These are phyloP conservation scores for Chrysanthemum makinoi DNA, from an alignment of 129 eudicot species.

Conservation along the genomic window DNA sequence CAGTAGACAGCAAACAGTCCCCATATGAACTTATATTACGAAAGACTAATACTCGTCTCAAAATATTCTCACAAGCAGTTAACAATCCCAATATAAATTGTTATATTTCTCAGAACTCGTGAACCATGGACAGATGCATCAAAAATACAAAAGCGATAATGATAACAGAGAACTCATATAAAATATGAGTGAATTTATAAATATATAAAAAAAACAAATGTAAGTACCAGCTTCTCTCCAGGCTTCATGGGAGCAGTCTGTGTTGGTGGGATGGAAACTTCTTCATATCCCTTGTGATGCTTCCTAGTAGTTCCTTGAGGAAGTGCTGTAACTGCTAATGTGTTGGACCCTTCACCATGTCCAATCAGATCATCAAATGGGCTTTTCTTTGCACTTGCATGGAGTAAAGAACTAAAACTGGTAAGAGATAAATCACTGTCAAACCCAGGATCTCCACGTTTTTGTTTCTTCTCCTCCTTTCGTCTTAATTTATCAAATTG, in stretches of 20 bases:
- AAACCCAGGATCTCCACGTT: constrained; percentile 77
- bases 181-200: background rate
- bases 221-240: constrained; percentile 84
- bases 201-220: background rate
- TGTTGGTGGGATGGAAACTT: constrained; percentile 85
- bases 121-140: background rate
- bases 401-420: constrained; percentile 76
- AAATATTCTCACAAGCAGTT: background rate
- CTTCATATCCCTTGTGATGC: constrained; percentile 96
- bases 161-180: background rate
- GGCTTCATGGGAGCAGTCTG: constrained; percentile 93
- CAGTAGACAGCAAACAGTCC: no score
- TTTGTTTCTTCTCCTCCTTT: constrained; percentile 88
- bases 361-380: constrained; percentile 84
- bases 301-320: constrained; percentile 95
- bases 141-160: background rate
- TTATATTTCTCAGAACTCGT: background rate
- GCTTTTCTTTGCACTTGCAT: constrained; percentile 90
- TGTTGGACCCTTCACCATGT: constrained; percentile 62
- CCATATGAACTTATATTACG: no score
- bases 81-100: background rate
- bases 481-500: constrained; percentile 97
- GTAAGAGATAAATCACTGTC: constrained; percentile 58
- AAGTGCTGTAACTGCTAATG: constrained; percentile 67
- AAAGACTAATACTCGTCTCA: no score